Evolutionary conservation across 352 stramenopile genomes (phyloP).

Genomic region (Globisporangium uncinulatum): DNA sequence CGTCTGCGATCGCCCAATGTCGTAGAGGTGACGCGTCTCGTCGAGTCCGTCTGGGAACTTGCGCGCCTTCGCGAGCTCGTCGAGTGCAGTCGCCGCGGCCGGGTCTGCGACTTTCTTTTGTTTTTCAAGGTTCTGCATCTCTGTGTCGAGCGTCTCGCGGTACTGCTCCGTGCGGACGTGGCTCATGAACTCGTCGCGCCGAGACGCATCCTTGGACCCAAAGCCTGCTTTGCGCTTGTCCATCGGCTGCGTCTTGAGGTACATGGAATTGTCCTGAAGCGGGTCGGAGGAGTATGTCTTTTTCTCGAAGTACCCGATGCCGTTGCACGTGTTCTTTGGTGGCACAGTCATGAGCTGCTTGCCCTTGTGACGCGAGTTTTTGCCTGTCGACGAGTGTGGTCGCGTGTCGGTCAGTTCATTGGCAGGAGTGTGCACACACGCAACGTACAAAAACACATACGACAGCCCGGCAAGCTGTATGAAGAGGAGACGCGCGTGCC

Average conservation of each 20-base stretch:
- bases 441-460: conserved; percentile 1
- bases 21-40: conserved; percentile 76
- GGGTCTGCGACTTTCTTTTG: conserved; percentile 34
- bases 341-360: conserved; percentile 72
- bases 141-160: conserved; percentile 74
- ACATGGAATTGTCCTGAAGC: conserved; percentile 84
- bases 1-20: conserved; percentile 71
- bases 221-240: conserved; percentile 87
- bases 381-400: conserved; percentile 21
- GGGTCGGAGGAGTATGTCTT: conserved; percentile 83
- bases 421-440: neutral
- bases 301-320: conserved; percentile 81
- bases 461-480: neutral
- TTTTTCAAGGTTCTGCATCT: conserved; percentile 79
- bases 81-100: conserved; percentile 20
- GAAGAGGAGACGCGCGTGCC: conserved; percentile 6
- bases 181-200: conserved; percentile 89
- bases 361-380: conserved; percentile 63
- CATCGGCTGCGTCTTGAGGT: conserved; percentile 84
- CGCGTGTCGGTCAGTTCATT: no score
- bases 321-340: conserved; percentile 74
- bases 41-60: conserved; percentile 65
- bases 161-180: conserved; percentile 88
- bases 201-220: conserved; percentile 86
- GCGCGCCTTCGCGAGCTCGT: conserved; percentile 37